Base-by-base conservation (phyloP, 2,329 filamentous ascomycete species). In the Talaromyces marneffei region DNA sequence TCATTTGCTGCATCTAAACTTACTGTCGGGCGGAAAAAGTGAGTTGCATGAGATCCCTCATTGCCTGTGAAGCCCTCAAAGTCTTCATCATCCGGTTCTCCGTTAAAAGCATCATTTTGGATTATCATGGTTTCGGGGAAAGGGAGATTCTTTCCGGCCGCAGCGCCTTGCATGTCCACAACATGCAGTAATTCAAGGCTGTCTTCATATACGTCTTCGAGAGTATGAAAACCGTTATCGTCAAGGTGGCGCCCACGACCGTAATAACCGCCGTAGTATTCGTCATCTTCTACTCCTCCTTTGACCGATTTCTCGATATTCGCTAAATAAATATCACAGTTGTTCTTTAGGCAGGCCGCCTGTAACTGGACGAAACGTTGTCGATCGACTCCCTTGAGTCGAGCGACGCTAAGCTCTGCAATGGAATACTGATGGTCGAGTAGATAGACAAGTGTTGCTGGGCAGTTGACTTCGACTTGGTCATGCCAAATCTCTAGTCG, bases 51-150 rank as follows among this genome's bases (percentile, higher is more conserved):
- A 57, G 53, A 57, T 18, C 68, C 70, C 52, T 67, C 69, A 61
- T 71, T 70, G 10, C 68, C 70, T 35, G 69, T 71, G 39, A 39
- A 69, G 1, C 68, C 69, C 35, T 64, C 63, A 50, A 48, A 66
- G 12, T 65, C 60, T 57, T 69, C 66, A 12, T 66, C 63, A 50
- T 69, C 64, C 16, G 66, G 67, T 8, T 50, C 57, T 16, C 62
- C 59, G 3, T 61, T n/a, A 14, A 68, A 46, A 16, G 58, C 57
- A n/a, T 63, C 42, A 9, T 57, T 44, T 10, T 64, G 59, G 9
- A 68, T 23, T 50, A 63, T 60, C 31, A 65, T 59, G 4, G 4
- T 23, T 23, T 50, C 18, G 16, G 57, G 40, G 44, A 66, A 61
- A 53, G 25, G 4, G 25, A 56, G 2, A 59, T 33, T 16, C 61